Conservation (phyloP, 495 filamentous ascomycete species). For the Monascus purpureus region DNA sequence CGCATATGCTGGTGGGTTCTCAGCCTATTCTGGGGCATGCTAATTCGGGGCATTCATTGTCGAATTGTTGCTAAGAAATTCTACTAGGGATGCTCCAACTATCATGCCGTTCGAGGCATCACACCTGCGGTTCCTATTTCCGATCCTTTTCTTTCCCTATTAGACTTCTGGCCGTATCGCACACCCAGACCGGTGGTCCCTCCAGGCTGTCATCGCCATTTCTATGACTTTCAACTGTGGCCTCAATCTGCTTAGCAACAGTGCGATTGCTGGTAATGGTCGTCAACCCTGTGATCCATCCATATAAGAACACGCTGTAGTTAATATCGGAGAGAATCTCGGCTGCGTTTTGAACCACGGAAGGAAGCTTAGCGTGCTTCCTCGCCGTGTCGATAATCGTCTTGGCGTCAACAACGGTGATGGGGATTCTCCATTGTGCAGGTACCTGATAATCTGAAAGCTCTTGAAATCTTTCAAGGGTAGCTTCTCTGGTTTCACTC, state of each 20-base stretch:
- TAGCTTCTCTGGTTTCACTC: conserved; percentile 10
- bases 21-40: too few species aligned
- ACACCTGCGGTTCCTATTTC: conserved; percentile 11
- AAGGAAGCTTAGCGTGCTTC: conserved; percentile 18
- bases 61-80: too few species aligned
- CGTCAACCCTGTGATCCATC: conserved; percentile 44
- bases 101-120: not conserved
- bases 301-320: conserved; percentile 51
- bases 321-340: conserved; percentile 47
- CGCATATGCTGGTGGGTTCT: not conserved
- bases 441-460: conserved; percentile 40
- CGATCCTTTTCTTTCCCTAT: conserved; percentile 47
- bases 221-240: conserved; percentile 29
- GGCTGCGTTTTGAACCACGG: conserved; percentile 23
- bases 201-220: conserved; percentile 22
- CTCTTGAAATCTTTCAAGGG: conserved; percentile 28
- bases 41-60: too few species aligned
- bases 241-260: conserved; percentile 49
- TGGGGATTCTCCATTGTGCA: conserved; percentile 32
- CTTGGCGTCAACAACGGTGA: conserved; percentile 28
- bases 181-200: conserved; percentile 47
- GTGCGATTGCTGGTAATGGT: conserved; percentile 56
- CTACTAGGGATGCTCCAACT: too few species aligned
- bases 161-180: conserved; percentile 49
- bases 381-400: conserved; percentile 15